phyloP scores from a whole-genome alignment of 2,329 filamentous ascomycete species.

The Dactylella cylindrospora region DNA sequence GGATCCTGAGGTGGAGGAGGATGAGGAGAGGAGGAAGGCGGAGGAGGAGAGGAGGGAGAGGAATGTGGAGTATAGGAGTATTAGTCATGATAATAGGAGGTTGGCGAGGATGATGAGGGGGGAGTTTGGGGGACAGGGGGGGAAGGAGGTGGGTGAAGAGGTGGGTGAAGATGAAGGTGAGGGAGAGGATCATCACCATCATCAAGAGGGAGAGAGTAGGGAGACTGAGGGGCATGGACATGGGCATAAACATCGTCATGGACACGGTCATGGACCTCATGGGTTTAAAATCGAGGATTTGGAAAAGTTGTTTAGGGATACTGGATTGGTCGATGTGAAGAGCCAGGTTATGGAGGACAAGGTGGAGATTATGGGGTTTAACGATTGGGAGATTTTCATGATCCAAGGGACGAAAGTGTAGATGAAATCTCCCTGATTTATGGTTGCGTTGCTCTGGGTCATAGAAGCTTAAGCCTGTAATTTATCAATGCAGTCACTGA shows the following conservation, averaged over 20 bases:
- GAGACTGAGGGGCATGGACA: no score
- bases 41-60: constrained; percentile 16
- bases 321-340: constrained; percentile 25
- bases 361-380: constrained; percentile 16
- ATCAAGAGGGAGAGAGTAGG: no score
- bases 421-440: no score
- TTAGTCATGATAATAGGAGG: constrained; percentile 35
- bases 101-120: constrained; percentile 1
- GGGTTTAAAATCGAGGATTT: constrained; percentile 25
- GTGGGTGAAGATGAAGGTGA: not conserved
- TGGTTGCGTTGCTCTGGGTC: no score
- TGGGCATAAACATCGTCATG: not conserved
- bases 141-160: constrained; percentile 1
- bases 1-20: no score
- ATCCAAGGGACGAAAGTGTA: constrained; percentile 22
- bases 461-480: no score
- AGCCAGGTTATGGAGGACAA: constrained; percentile 29
- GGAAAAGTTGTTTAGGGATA: constrained; percentile 23
- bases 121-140: not conserved
- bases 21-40: not conserved
- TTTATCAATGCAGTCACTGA: no score
- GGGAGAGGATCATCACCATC: constrained; percentile 13
- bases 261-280: constrained; percentile 27
- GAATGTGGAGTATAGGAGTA: constrained; percentile 31
- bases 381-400: constrained; percentile 25